phyloP scores from a whole-genome alignment of 75 land plant species.

The Cunninghamia lanceolata region DNA sequence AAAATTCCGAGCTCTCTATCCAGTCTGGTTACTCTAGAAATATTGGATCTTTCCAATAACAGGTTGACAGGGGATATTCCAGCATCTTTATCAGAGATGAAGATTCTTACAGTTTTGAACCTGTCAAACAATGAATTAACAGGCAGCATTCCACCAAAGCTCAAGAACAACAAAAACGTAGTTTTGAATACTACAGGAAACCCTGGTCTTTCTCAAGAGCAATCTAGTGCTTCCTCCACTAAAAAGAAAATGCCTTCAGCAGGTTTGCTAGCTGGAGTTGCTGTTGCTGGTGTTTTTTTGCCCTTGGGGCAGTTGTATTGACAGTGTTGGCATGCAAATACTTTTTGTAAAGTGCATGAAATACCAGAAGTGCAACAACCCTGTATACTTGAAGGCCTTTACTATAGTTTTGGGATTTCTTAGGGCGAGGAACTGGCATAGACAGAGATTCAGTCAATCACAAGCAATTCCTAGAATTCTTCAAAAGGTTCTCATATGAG shows the following conservation, averaged over 20 bases:
- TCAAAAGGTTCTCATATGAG: neutral
- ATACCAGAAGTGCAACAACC: conserved; percentile 11
- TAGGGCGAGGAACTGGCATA: neutral
- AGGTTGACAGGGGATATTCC: neutral
- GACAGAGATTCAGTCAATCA: neutral
- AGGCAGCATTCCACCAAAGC: conserved; percentile 10
- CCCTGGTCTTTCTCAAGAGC: conserved; percentile 8
- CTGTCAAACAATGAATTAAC: conserved; percentile 26
- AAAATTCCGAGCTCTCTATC: neutral
- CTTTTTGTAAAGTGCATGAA: conserved; percentile 3
- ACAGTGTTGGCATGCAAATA: neutral
- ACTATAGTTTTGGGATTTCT: conserved; percentile 5
- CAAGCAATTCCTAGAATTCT: neutral
- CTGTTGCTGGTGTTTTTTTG: conserved; percentile 16
- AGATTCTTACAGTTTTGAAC: conserved; percentile 4
- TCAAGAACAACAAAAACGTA: neutral
- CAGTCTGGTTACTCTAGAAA: neutral
- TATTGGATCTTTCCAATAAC: conserved; percentile 1
- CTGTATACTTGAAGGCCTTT: no score
- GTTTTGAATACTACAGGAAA: conserved; percentile 7
- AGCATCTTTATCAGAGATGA: neutral
- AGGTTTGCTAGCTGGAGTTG: neutral
- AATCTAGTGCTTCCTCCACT: neutral
- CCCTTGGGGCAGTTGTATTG: neutral
- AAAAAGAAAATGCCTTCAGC: neutral